Conservation (phyloP, 257 asterid species). For the Salvia splendens region DNA sequence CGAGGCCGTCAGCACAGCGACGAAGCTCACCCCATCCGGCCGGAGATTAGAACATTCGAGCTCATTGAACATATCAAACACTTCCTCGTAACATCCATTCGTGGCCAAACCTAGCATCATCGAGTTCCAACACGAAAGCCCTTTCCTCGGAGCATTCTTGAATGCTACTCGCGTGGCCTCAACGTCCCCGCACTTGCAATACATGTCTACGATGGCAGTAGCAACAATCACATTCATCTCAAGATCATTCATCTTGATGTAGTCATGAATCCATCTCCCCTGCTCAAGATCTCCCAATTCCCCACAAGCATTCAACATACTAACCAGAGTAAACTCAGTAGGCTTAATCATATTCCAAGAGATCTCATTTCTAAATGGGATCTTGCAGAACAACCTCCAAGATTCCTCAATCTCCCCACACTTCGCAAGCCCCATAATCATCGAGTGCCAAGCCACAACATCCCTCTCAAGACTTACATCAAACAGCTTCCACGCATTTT, state of each 20-base stretch:
- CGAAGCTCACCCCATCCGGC: constrained; percentile 59
- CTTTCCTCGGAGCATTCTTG: constrained; percentile 36
- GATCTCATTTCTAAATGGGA: constrained; percentile 49
- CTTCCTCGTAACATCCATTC: constrained; percentile 54
- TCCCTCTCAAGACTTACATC: constrained; percentile 46
- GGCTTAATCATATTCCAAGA: constrained; percentile 82
- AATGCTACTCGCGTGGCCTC: constrained; percentile 44
- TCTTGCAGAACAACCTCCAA: constrained; percentile 56
- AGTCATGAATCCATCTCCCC: constrained; percentile 71
- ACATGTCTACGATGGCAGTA: constrained; percentile 72
- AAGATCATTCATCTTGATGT: constrained; percentile 41
- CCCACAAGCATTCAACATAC: constrained; percentile 69
- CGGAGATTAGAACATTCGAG: constrained; percentile 43
- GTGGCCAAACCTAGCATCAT: constrained; percentile 72
- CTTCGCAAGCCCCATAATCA: constrained; percentile 66
- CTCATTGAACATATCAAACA: constrained; percentile 45
- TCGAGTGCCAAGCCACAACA: constrained; percentile 76
- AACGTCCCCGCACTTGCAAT: constrained; percentile 60
- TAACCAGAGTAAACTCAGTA: constrained; percentile 55
- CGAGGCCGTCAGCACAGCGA: constrained; percentile 54
- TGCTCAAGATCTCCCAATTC: constrained; percentile 62
- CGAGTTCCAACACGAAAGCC: constrained; percentile 69
- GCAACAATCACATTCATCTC: constrained; percentile 48
- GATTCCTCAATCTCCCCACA: constrained; percentile 58
- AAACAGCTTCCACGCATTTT: constrained; percentile 55